Evolutionary conservation across 768 basidiomycete genomes (phyloP), one percentile per base, ranked within the genome.

Genomic region (Tubosaeta sp.): DNA sequence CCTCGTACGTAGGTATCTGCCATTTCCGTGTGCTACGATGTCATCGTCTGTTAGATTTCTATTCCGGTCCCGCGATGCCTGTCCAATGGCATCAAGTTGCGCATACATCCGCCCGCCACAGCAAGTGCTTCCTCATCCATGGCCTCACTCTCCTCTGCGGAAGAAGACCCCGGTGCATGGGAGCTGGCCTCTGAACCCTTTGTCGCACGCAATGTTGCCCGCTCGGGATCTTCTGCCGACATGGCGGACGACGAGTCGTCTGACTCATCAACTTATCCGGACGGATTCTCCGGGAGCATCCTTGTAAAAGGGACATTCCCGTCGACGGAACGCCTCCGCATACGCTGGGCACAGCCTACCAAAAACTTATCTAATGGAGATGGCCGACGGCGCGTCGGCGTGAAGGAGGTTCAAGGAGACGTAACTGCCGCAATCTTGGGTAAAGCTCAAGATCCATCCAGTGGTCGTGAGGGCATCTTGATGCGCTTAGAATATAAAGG

Each of bases 231-330:
- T 6, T 84, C 84, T 59, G 82, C 76, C 38, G 77, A 86, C 60
- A 83, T 89, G 61, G 88, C 88, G 0, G 88, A 91, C 57, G 89
- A 90, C 58, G 88, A 91, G 62, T 86, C 86, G 4, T 86, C 85
- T 37, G 88, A 90, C 62, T 85, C 86, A 1, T 84, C 74, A 66
- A 33, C 77, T 65, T 31, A 72, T 74, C 33, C 62, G 8, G 78
- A 79, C 2, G 72, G 73, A 1, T 75, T 80, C 53, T 70, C 81
- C 16, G 83, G 85, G 39, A 83, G 80, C 1, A 84, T 81, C 52
- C 77, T 80, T 16, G 77, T 89, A n/a, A 83, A 84, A 63, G 88
- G 88, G 4, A 82, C 86, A 1, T 91, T 91, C 60, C 86, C 84
- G 0, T 87, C 85, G 44, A 76, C 89, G 0, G 88, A 91, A 43